Conservation (phyloP, 495 filamentous ascomycete species). For the Tricharina praecox region DNA sequence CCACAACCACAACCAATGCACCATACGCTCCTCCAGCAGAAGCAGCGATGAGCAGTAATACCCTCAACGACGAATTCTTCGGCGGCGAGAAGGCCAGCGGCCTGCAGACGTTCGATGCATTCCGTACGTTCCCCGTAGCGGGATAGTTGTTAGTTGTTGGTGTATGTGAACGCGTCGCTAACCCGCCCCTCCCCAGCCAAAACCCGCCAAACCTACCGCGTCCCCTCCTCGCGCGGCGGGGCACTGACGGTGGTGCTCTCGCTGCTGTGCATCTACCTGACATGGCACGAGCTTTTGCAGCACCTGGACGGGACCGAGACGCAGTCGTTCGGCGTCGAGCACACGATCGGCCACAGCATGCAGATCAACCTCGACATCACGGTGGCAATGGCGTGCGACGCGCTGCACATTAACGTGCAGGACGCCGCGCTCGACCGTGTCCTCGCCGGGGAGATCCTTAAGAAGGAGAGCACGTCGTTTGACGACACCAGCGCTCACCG, state of each 20-base stretch:
- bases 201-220: constrained; percentile 70
- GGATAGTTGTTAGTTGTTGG: no score
- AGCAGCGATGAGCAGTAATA: constrained; percentile 15
- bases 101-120: constrained; percentile 76
- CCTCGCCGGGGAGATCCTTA: constrained; percentile 58
- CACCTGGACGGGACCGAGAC: constrained; percentile 72
- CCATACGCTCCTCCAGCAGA: background rate
- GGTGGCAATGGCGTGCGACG: constrained; percentile 71
- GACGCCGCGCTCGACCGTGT: constrained; percentile 86
- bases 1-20: background rate
- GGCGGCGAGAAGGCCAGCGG: constrained; percentile 15
- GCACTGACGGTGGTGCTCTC: constrained; percentile 82
- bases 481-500: constrained; percentile 51
- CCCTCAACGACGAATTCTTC: constrained; percentile 27
- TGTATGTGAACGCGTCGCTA: background rate
- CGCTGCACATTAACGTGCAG: constrained; percentile 92
- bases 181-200: constrained; percentile 45
- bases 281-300: constrained; percentile 55
- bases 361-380: constrained; percentile 95
- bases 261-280: constrained; percentile 50
- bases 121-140: constrained; percentile 65
- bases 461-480: constrained; percentile 59
- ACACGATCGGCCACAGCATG: constrained; percentile 67
- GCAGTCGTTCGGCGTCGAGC: constrained; percentile 88
- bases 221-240: constrained; percentile 63